Evolutionary conservation across 305 asterid genomes (phyloP).

Genomic region (Solanum hybrid): DNA sequence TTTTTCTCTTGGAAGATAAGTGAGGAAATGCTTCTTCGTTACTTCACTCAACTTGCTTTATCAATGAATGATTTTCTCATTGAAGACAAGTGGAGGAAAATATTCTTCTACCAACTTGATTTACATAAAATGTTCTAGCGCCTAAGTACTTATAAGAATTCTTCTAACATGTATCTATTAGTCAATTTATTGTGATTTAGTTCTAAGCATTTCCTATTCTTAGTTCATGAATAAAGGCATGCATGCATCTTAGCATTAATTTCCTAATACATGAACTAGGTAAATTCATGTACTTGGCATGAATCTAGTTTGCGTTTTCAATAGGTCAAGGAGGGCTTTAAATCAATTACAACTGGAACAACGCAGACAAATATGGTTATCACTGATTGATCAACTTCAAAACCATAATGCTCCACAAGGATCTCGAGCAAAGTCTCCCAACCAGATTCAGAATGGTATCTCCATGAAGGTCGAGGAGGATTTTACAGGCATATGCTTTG

Average conservation of each 20-base stretch:
- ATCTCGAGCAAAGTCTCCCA: constrained; percentile 81
- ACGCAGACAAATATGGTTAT: constrained; percentile 64
- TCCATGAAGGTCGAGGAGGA: constrained; percentile 4
- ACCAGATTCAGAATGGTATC: constrained; percentile 88
- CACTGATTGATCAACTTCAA: constrained; percentile 63
- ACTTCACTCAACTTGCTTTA: neutral
- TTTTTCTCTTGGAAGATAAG: neutral
- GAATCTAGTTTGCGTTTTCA: neutral
- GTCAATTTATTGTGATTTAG: neutral
- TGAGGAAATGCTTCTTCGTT: neutral
- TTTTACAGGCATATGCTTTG: neutral
- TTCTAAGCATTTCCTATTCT: neutral
- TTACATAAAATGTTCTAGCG: neutral
- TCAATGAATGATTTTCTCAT: neutral
- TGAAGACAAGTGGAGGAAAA: neutral
- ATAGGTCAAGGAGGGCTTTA: neutral
- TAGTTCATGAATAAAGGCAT: neutral
- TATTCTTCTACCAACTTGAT: neutral
- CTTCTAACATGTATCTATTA: neutral
- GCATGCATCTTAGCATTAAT: neutral
- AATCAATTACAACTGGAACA: constrained; percentile 64
- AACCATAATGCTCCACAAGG: constrained; percentile 68
- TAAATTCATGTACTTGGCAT: neutral
- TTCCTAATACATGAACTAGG: neutral
- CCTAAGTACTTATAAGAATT: neutral